Conservation (phyloP, 805 yeast species). For the Kodamaea laetipori region DNA sequence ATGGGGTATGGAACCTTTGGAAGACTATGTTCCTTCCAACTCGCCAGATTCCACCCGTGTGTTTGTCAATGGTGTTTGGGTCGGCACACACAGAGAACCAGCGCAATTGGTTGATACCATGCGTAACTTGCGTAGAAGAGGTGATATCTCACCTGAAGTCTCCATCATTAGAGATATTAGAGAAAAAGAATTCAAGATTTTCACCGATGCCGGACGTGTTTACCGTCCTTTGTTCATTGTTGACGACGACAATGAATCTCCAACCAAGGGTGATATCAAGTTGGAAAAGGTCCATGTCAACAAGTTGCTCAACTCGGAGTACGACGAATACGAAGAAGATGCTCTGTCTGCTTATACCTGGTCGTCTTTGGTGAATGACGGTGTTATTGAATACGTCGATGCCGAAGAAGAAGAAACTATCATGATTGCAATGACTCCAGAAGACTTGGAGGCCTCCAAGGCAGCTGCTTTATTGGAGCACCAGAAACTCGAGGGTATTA, state of each 20-base stretch:
- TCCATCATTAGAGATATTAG: conserved; percentile 95
- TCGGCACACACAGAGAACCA: conserved; percentile 97
- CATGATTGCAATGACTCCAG: conserved; percentile 98
- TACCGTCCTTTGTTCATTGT: conserved; percentile 95
- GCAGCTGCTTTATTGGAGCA: conserved; percentile 46
- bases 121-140: conserved; percentile 88
- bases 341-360: conserved; percentile 64
- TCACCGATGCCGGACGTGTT: conserved; percentile 98
- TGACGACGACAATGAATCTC: conserved; percentile 75
- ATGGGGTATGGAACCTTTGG: conserved; percentile 99
- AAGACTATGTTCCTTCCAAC: conserved; percentile 91
- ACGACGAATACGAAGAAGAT: conserved; percentile 60
- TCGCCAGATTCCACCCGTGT: conserved; percentile 90
- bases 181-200: conserved; percentile 92
- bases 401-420: conserved; percentile 99
- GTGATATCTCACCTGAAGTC: conserved; percentile 94
- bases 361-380: conserved; percentile 79
- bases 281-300: conserved; percentile 83
- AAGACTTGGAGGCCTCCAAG: conserved; percentile 74
- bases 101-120: conserved; percentile 88
- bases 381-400: conserved; percentile 94
- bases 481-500: neutral
- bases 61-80: conserved; percentile 99
- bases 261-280: conserved; percentile 72
- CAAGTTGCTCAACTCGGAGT: conserved; percentile 61